Evolutionary conservation across 305 asterid species (phyloP).

Genomic region (Solanum hybrid): DNA sequence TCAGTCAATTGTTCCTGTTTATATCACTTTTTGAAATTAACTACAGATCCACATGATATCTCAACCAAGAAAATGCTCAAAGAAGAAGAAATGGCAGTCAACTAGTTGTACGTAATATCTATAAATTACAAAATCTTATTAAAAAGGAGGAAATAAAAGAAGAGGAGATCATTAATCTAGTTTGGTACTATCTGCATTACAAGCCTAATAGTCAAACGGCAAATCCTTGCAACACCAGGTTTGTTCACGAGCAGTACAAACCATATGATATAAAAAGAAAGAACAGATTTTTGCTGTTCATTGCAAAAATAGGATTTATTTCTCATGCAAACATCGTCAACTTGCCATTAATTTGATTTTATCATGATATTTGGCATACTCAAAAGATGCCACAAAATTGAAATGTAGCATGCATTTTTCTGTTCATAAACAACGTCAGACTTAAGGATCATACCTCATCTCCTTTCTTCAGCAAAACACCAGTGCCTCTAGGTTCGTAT

Average conservation of each 20-base stretch:
- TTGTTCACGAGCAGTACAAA: not conserved
- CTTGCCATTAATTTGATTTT: not conserved
- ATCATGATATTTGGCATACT: not conserved
- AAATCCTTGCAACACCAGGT: not conserved
- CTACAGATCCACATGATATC: not conserved
- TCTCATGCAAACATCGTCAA: not conserved
- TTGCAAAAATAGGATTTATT: not conserved
- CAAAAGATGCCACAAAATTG: not conserved
- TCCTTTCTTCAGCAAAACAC: slow-evolving; percentile 69
- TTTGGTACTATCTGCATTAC: not conserved
- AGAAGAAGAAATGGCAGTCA: not conserved
- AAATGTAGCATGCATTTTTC: not conserved
- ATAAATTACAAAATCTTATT: not conserved
- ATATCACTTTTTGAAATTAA: not conserved
- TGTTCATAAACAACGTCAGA: not conserved
- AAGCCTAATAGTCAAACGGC: not conserved
- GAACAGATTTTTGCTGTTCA: not conserved
- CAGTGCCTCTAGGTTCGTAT: slow-evolving; percentile 51
- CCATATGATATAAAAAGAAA: not conserved
- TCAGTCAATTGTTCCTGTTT: not conserved
- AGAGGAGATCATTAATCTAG: not conserved
- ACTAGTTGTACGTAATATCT: not conserved
- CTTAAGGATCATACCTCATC: slow-evolving; percentile 55
- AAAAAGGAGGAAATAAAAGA: not conserved
- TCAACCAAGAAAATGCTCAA: not conserved